phyloP scores from a whole-genome alignment of 768 basidiomycete genomes.

The Tylopilus sp. region DNA sequence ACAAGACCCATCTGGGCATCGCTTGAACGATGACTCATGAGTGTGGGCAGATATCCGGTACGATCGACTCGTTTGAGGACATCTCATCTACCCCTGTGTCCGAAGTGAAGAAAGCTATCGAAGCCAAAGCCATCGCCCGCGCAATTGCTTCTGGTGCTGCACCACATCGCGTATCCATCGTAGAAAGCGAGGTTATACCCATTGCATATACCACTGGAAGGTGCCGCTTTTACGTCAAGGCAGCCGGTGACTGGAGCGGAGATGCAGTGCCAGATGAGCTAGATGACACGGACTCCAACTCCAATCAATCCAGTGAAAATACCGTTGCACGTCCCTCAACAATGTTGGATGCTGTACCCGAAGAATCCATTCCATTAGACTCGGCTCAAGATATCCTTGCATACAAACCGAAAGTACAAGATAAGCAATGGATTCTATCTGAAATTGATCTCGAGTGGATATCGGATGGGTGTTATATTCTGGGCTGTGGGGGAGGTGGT shows the following conservation, averaged over 20 bases:
- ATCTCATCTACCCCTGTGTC: slow-evolving; percentile 32
- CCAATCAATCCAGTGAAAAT: slow-evolving; percentile 4
- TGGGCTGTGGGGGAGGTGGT: slow-evolving; percentile 65
- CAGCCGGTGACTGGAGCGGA: slow-evolving; percentile 49
- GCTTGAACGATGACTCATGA: slow-evolving; percentile 2
- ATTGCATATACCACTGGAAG: slow-evolving; percentile 32
- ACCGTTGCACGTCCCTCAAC: background rate
- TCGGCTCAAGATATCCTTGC: slow-evolving; percentile 26
- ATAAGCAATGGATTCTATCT: slow-evolving; percentile 42
- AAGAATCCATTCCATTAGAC: slow-evolving; percentile 13
- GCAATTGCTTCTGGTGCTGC: slow-evolving; percentile 47
- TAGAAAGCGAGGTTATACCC: slow-evolving; percentile 55
- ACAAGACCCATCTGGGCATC: background rate
- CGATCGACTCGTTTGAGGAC: slow-evolving; percentile 44
- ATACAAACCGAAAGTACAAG: slow-evolving; percentile 39
- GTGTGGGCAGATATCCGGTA: slow-evolving; percentile 38
- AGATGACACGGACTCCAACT: slow-evolving; percentile 9
- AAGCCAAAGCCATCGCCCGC: slow-evolving; percentile 37
- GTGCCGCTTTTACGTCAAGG: slow-evolving; percentile 52
- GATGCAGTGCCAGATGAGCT: slow-evolving; percentile 19
- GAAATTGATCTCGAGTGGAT: slow-evolving; percentile 56
- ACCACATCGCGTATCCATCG: slow-evolving; percentile 41
- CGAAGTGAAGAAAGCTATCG: slow-evolving; percentile 33
- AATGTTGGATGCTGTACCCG: slow-evolving; percentile 3
- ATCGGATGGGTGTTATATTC: slow-evolving; percentile 57